Evolutionary conservation across 2,329 filamentous ascomycete genomes (phyloP), one percentile per base, ranked within the genome.

Genomic region (Penicillium griseofulvum): DNA sequence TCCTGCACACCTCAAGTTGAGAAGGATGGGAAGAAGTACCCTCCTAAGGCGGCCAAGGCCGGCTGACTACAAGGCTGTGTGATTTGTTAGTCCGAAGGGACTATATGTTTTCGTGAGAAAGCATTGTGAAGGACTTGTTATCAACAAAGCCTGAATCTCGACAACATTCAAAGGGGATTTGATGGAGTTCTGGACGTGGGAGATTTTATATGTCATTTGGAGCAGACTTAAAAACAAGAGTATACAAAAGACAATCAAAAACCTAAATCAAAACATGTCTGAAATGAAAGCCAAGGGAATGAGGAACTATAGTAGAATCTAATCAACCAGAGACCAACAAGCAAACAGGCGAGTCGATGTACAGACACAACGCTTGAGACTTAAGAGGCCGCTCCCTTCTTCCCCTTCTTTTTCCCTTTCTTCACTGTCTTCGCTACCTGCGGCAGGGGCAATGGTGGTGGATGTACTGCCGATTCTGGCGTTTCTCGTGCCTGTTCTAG

Each of bases 1-100:
- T 77, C 76, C 24, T 91, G 87, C 69, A 76, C 80, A 64, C 87
- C 87, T 28, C 82, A 83, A 68, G 76, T 88, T 59, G 81, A 85
- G 66, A 76, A 78, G 38, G 80, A 83, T 52, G 85, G 84, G 43
- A 83, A 82, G 65, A 65, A 80, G 66, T 89, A 88, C 66, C 87
- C 87, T 55, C 86, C 86, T 28, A 87, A 83, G 80, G 85, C 80
- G 5, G 74, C 71, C 36, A 69, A 71, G 63, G 68, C 74, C 39
- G 66, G 64, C 55, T 80, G 76, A 79, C 69, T 72, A 56, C 45
- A 50, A 43, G 66, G 59, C 16, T 71, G 65, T 59, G 45, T 50
- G 42, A 51, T 66, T 41, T 54, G 37, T 29, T 65, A 54, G 39
- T 37, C 36, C 24, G 47, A 46, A 10, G 16, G 24, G 37, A 33